Evolutionary conservation across 306 rosid species (phyloP).

Genomic region (Datisca glomerata): DNA sequence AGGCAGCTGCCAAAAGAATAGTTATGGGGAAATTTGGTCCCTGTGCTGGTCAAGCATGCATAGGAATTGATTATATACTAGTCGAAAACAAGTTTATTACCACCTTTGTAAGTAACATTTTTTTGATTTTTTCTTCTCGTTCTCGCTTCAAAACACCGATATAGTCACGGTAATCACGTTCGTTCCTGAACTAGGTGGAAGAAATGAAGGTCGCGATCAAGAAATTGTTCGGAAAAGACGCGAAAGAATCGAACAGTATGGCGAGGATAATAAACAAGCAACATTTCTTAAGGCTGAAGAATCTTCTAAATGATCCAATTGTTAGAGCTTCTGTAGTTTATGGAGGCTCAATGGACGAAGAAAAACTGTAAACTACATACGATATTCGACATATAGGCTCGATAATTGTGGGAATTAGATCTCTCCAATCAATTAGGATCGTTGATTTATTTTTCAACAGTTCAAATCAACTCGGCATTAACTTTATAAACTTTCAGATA

Average conservation of each 20-base stretch:
- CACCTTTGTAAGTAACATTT: constrained; percentile 28
- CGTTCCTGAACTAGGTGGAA: constrained; percentile 22
- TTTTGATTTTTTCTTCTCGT: not conserved
- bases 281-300: constrained; percentile 37
- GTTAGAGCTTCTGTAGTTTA: constrained; percentile 38
- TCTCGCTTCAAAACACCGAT: not conserved
- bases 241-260: constrained; percentile 24
- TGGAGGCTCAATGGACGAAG: constrained; percentile 57
- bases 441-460: no score
- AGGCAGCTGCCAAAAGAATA: constrained; percentile 47
- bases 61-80: constrained; percentile 53
- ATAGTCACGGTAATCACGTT: not conserved
- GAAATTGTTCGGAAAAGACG: constrained; percentile 49
- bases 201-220: constrained; percentile 27
- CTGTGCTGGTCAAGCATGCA: constrained; percentile 83
- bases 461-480: no score
- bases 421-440: not conserved
- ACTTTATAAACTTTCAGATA: no score
- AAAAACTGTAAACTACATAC: constrained; percentile 33
- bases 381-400: not conserved
- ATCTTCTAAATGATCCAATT: constrained; percentile 26
- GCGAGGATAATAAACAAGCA: constrained; percentile 44
- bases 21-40: constrained; percentile 48
- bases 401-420: not conserved
- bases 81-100: constrained; percentile 38